Evolutionary conservation across 495 filamentous ascomycete genomes (phyloP).

Genomic region (Acidiella bohemica): DNA sequence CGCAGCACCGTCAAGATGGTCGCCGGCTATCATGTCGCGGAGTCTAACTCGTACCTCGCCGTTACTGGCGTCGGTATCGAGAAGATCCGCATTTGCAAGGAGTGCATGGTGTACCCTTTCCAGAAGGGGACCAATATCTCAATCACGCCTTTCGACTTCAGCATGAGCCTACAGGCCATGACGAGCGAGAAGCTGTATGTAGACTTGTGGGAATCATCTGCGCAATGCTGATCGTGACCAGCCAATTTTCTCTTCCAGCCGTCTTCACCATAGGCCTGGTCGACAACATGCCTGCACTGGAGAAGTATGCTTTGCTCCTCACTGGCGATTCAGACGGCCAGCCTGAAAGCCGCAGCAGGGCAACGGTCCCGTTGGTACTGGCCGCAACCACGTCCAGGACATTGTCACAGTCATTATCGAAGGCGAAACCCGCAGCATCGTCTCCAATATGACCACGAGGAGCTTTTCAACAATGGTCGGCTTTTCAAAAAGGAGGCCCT

Average conservation of each 20-base stretch:
- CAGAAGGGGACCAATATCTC: conserved; percentile 37
- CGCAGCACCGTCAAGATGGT: too few species aligned
- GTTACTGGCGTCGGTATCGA: conserved; percentile 53
- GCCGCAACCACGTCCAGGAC: conserved; percentile 58
- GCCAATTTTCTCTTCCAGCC: conserved; percentile 60
- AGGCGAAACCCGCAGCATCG: conserved; percentile 66
- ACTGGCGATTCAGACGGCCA: conserved; percentile 42
- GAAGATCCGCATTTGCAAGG: conserved; percentile 58
- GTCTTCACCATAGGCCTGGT: conserved; percentile 74
- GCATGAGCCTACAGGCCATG: conserved; percentile 42
- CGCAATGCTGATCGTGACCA: too few species aligned
- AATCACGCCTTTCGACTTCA: conserved; percentile 48
- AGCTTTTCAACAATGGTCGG: conserved; percentile 70
- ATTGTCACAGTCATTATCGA: conserved; percentile 84
- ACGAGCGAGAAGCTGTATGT: conserved; percentile 59
- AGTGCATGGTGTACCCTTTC: conserved; percentile 32
- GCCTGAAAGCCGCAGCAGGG: conserved; percentile 25
- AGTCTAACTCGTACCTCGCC: conserved; percentile 53
- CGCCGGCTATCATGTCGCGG: too few species aligned
- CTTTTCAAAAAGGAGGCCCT: conserved; percentile 68
- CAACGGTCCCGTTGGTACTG: conserved; percentile 22
- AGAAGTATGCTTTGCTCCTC: conserved; percentile 65
- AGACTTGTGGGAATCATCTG: too few species aligned
- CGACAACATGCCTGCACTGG: conserved; percentile 47
- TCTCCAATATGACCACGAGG: conserved; percentile 71